Evolutionary conservation across 768 basidiomycete genomes (phyloP).

Genomic region (Leccinum disarticulatum): DNA sequence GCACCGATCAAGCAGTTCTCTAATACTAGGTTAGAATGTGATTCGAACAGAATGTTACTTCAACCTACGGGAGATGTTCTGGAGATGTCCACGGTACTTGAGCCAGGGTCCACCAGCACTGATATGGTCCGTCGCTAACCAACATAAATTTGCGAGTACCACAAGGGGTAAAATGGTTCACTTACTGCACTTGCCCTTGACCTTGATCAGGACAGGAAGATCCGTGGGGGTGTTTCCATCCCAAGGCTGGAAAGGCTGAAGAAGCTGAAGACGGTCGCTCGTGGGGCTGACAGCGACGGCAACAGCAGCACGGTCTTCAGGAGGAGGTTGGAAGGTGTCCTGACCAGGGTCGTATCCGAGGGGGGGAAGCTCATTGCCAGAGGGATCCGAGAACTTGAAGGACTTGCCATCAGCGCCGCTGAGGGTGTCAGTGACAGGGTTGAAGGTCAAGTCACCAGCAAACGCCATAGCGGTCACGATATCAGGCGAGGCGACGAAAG

Average conservation of each 20-base stretch:
- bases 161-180: slow-evolving; percentile 16
- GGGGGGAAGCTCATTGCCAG: slow-evolving; percentile 91
- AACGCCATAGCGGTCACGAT: slow-evolving; percentile 97
- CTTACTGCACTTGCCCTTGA: slow-evolving; percentile 97
- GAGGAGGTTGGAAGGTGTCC: slow-evolving; percentile 96
- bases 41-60: neutral
- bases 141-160: neutral
- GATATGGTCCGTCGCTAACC: slow-evolving; percentile 84
- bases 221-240: slow-evolving; percentile 89
- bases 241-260: slow-evolving; percentile 89
- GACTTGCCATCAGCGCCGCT: slow-evolving; percentile 86
- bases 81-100: slow-evolving; percentile 98
- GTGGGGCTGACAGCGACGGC: slow-evolving; percentile 82
- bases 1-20: slow-evolving; percentile 98
- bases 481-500: slow-evolving; percentile 91
- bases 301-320: slow-evolving; percentile 78
- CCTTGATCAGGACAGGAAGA: slow-evolving; percentile 96
- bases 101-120: slow-evolving; percentile 98
- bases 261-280: slow-evolving; percentile 87
- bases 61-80: slow-evolving; percentile 90
- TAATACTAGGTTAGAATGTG: slow-evolving; percentile 28
- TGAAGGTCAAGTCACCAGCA: slow-evolving; percentile 92
- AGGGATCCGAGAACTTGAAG: slow-evolving; percentile 95
- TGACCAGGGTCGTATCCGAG: slow-evolving; percentile 95
- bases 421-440: slow-evolving; percentile 90